phyloP scores from a whole-genome alignment of 2,329 filamentous ascomycete genomes.

The Phyllachora maydis region DNA sequence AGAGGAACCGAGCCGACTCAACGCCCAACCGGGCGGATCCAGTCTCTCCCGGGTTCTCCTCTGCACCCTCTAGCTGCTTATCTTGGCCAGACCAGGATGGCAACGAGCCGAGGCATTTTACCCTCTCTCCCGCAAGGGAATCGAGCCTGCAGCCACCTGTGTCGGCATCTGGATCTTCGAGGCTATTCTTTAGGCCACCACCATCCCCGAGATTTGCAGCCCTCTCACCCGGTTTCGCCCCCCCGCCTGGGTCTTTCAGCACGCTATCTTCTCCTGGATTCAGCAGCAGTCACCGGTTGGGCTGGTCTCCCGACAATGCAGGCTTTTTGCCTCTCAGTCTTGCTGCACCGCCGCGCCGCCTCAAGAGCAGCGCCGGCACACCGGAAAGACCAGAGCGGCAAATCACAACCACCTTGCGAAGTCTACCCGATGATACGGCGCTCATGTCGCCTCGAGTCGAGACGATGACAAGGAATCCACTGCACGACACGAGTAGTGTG shows the following conservation, averaged over 20 bases:
- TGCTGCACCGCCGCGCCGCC: background rate
- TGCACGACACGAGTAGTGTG: conserved; percentile 25
- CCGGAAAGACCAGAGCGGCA: conserved; percentile 15
- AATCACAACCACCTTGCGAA: conserved; percentile 13
- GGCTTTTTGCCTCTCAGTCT: conserved; percentile 15
- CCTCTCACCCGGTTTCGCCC: conserved; percentile 1
- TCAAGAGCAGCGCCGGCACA: background rate
- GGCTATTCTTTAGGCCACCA: conserved; percentile 12
- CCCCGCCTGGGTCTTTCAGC: conserved; percentile 1
- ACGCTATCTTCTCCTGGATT: conserved; percentile 23
- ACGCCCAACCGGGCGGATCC: conserved; percentile 23
- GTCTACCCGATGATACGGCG: conserved; percentile 24
- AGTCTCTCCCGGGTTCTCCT: conserved; percentile 42
- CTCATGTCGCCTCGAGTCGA: conserved; percentile 53
- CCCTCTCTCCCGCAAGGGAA: conserved; percentile 18
- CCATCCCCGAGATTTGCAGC: conserved; percentile 7
- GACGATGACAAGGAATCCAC: conserved; percentile 50
- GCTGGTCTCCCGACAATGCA: conserved; percentile 14
- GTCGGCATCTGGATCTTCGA: conserved; percentile 7
- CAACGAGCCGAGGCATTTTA: conserved; percentile 15
- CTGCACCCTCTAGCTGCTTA: conserved; percentile 40
- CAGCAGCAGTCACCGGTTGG: conserved; percentile 16
- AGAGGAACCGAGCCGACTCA: conserved; percentile 29
- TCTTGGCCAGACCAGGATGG: conserved; percentile 31
- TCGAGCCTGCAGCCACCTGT: conserved; percentile 14